phyloP scores from a whole-genome alignment of 805 yeast genomes.

The Candida schatavii region DNA sequence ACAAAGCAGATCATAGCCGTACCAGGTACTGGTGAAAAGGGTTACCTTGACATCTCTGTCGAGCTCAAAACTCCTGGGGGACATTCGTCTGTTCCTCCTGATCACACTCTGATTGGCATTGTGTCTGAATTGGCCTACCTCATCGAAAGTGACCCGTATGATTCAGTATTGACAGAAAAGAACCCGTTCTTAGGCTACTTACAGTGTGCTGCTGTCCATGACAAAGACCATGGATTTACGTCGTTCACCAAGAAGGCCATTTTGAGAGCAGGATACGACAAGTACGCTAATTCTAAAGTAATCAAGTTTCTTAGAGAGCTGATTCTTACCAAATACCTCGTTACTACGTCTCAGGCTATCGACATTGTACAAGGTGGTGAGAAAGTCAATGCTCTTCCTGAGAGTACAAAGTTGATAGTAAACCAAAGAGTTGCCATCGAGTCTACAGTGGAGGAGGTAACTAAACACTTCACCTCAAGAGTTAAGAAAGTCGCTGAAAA shows the following conservation, averaged over 20 bases:
- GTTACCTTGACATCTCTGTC: conserved; percentile 46
- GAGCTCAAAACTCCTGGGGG: conserved; percentile 67
- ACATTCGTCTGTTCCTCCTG: conserved; percentile 76
- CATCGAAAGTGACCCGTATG: conserved; percentile 59
- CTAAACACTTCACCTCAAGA: conserved; percentile 19
- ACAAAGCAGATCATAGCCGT: conserved; percentile 58
- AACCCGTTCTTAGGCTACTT: conserved; percentile 61
- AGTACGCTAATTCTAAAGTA: conserved; percentile 30
- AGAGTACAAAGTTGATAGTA: conserved; percentile 26
- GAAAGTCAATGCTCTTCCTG: conserved; percentile 42
- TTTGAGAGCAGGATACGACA: conserved; percentile 35
- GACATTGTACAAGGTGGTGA: conserved; percentile 40
- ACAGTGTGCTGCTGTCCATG: conserved; percentile 62
- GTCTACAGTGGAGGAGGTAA: conserved; percentile 19
- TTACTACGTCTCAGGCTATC: conserved; percentile 37
- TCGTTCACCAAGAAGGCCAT: conserved; percentile 24
- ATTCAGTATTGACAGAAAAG: conserved; percentile 40
- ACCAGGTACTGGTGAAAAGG: conserved; percentile 48
- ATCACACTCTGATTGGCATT: conserved; percentile 76
- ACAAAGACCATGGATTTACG: conserved; percentile 18
- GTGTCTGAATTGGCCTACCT: conserved; percentile 53
- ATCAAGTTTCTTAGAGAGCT: conserved; percentile 9
- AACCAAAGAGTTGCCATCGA: conserved; percentile 39
- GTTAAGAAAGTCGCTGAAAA: conserved; percentile 26
- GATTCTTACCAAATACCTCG: conserved; percentile 23